Evolutionary conservation across 352 stramenopile genomes (phyloP).

Genomic region (Globisporangium uncinulatum): DNA sequence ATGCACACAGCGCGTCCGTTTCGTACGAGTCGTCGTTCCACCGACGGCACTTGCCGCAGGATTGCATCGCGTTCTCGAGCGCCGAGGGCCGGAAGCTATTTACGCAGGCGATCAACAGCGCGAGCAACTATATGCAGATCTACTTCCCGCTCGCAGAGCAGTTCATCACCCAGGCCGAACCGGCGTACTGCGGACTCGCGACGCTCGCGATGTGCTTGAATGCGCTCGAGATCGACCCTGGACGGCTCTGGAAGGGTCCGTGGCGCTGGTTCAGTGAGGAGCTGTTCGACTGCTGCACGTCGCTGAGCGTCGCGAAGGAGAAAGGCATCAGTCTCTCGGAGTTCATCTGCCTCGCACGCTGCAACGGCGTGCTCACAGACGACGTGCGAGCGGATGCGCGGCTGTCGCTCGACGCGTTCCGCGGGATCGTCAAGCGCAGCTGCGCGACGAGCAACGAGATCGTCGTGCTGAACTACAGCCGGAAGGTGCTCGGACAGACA

Average conservation of each 20-base stretch:
- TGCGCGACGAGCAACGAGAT: constrained; percentile 75
- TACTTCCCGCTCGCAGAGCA: constrained; percentile 92
- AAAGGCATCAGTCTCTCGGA: constrained; percentile 66
- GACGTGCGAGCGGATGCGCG: constrained; percentile 30
- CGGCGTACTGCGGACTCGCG: constrained; percentile 87
- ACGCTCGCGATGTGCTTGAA: constrained; percentile 83
- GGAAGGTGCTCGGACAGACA: constrained; percentile 91
- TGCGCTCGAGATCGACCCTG: constrained; percentile 68
- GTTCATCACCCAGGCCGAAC: constrained; percentile 90
- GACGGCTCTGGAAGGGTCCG: constrained; percentile 67
- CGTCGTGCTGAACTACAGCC: constrained; percentile 91
- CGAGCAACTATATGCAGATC: constrained; percentile 75
- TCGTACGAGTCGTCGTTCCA: constrained; percentile 69
- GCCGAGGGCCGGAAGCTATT: constrained; percentile 81
- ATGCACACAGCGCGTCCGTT: not conserved
- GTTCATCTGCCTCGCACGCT: constrained; percentile 65
- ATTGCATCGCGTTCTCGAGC: constrained; percentile 83
- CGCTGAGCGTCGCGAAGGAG: constrained; percentile 61
- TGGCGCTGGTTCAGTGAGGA: constrained; percentile 86
- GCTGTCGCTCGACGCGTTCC: constrained; percentile 51
- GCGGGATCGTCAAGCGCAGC: constrained; percentile 63
- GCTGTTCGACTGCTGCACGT: constrained; percentile 77
- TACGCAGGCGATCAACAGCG: constrained; percentile 47
- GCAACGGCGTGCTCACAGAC: constrained; percentile 54
- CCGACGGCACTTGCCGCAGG: constrained; percentile 66